Evolutionary conservation across 176 grass and related monocot genomes (phyloP), one percentile per base, ranked within the genome.

Genomic region (Oryza meyeriana): DNA sequence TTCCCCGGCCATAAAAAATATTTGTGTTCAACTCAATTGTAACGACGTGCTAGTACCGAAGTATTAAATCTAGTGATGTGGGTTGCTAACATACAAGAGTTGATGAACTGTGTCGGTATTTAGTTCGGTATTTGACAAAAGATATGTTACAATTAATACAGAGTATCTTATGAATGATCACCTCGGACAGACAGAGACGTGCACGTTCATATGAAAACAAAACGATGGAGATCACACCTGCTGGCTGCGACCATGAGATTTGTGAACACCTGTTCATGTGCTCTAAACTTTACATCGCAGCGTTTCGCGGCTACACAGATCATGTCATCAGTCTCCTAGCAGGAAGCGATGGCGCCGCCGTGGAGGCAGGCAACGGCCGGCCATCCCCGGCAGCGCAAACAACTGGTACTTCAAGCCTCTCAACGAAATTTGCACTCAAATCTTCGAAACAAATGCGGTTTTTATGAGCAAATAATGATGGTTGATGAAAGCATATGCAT

Each of bases 281-380:
- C 69, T 59, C 84, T 26, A 10, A 74, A 16, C 84, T 86, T 8
- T 74, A 86, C 44, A 4, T 69, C 2, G 85, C 85, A 1, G 28
- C 77, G 10, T 61, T 87, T 2, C 5, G 69, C 8, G 78, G 85
- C 0, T 11, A 17, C 18, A 47, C 61, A 0, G 27, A 81, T 22
- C 71, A 69, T 27, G 71, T 81, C 13, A 8, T 29, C 35, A 16
- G 10, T 2, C 71, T 87, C 13, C 48, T 81, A 1, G 24, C 61
- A 1, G 47, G 71, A 74, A 61, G 35, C 14, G 0, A 6, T 12
- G 6, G 10, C 20, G 14, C 32, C 0, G 2, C 42, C 1, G 9
- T 22, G 2, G 34, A 73, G 1, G 17, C 47, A 0, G 2, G 11
- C 6, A 26, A 33, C 4, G 11, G 25, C 4, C 33, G 12, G 34